A percentile compares a stretch with the other conserved stretches of the same genome.
Conservation (phyloP, 2,329 filamentous ascomycete genomes). For the Aspergillus pseudonomiae region DNA sequence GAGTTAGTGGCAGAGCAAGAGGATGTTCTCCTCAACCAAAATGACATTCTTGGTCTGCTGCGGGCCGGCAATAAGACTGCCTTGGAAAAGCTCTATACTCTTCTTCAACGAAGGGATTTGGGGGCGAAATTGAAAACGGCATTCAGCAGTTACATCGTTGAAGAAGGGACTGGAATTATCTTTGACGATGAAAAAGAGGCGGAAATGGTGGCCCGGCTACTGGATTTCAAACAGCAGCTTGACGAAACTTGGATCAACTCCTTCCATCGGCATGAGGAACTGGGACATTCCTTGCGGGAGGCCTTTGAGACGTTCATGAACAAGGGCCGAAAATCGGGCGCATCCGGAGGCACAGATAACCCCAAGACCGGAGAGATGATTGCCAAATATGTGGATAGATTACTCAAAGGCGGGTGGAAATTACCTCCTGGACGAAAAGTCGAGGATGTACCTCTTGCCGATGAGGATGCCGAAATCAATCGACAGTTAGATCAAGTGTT, state of each 20-base stretch:
- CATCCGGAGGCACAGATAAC: conserved; percentile 77
- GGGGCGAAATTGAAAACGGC: conserved; percentile 70
- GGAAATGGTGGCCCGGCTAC: conserved; percentile 81
- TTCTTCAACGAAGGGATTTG: conserved; percentile 73
- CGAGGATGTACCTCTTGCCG: conserved; percentile 63
- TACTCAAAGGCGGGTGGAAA: conserved; percentile 85
- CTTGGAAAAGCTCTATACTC: conserved; percentile 74
- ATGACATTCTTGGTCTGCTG: conserved; percentile 72
- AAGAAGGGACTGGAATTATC: conserved; percentile 75
- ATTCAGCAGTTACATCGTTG: conserved; percentile 78
- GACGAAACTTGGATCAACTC: conserved; percentile 76
- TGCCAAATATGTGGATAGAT: conserved; percentile 90
- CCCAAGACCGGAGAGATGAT: conserved; percentile 98
- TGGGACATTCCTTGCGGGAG: conserved; percentile 78
- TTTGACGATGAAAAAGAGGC: conserved; percentile 76
- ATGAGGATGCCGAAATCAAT: conserved; percentile 91
- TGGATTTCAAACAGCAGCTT: conserved; percentile 77
- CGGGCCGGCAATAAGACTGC: conserved; percentile 69
- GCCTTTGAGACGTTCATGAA: conserved; percentile 92
- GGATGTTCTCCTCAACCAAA: conserved; percentile 65
- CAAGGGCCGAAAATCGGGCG: conserved; percentile 70
- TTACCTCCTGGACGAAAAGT: conserved; percentile 58
- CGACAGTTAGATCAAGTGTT: conserved; percentile 89
- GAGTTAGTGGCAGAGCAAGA: conserved; percentile 72
- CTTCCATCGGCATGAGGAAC: conserved; percentile 75